These are phyloP conservation scores for Ascochyta viciae-villosae DNA, from an alignment of 2,329 filamentous ascomycete genomes.

Conservation along the genomic window DNA sequence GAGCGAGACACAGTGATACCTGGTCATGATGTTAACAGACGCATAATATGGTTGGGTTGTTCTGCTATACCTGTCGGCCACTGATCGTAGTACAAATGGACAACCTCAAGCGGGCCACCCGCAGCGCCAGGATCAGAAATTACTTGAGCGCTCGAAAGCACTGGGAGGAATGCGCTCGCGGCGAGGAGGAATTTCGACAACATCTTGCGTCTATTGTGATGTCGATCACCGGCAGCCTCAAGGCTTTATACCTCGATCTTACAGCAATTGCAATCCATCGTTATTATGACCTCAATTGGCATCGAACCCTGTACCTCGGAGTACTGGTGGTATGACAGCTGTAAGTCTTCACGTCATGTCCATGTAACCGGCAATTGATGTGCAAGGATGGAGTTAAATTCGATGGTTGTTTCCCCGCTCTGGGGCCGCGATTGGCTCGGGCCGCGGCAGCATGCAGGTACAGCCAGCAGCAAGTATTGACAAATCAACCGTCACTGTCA, in stretches of 20 bases:
- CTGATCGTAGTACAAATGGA: slow-evolving; percentile 60
- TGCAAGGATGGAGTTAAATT: slow-evolving; percentile 13
- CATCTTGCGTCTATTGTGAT: not conserved
- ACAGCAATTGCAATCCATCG: not conserved
- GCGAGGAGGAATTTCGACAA: slow-evolving; percentile 6
- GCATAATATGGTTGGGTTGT: not conserved
- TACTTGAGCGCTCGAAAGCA: slow-evolving; percentile 24
- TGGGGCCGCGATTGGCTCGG: not conserved
- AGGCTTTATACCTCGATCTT: not conserved
- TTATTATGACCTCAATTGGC: slow-evolving; percentile 7
- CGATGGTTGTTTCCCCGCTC: slow-evolving; percentile 4
- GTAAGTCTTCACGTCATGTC: slow-evolving; percentile 33
- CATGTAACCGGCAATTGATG: slow-evolving; percentile 23
- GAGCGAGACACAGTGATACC: slow-evolving; percentile 60
- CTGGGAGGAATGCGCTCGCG: slow-evolving; percentile 21
- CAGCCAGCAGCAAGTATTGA: not conserved
- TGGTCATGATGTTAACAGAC: slow-evolving; percentile 16
- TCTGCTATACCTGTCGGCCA: slow-evolving; percentile 51
- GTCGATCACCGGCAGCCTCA: not conserved
- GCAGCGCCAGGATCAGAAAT: slow-evolving; percentile 46
- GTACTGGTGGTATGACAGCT: not conserved
- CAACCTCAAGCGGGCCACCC: slow-evolving; percentile 56
- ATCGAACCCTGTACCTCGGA: not conserved
- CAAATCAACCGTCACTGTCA: not conserved
- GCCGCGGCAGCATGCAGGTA: slow-evolving; percentile 7